Evolutionary conservation across 2,329 filamentous ascomycete species (phyloP), one percentile per base, ranked within the genome.

Genomic region (Cordyceps javanica): DNA sequence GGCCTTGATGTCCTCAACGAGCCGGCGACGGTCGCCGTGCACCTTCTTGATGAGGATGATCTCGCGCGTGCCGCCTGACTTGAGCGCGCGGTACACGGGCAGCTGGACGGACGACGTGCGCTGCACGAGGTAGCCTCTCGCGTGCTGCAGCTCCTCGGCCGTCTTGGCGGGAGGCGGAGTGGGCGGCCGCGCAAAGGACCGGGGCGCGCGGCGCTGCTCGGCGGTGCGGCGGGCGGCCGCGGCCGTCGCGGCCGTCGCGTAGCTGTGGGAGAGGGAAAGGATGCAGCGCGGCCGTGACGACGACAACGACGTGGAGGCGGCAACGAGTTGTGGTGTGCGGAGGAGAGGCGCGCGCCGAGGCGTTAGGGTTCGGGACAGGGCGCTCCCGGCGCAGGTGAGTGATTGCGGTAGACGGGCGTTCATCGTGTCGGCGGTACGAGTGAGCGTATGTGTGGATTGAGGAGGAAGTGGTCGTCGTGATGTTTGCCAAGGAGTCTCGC

Each of bases 41-140:
- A 93, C 81, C 72, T 89, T 91, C 70, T 91, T 88, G 57, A 99
- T 74, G 58, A 83, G 72, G 5, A 93, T 95, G 66, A 89, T 73
- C 65, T 85, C 83, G 68, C 86, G 79, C 62, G 89, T 94, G 14
- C 90, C 90, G 54, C 91, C 91, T 13, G 84, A 80, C 75, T 90
- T 92, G 62, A 74, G 77, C 63, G 85, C 78, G 16, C 85, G 77
- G 74, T 97, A 99, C 45, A 97, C 82, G 25, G 90, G 85, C 3
- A 94, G 76, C 63, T 90, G 84, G 49, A 85, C 82, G 38, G 82
- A 86, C 1, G 78, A 75, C 3, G 90, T 93, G 61, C 91, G 87
- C 53, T 78, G 77, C 62, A 97, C 80, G 65, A 86, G 80, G 76
- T 50, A 54, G 23, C 83, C 80, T 64, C 59, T 13, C 44, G 14